These are phyloP conservation scores for Gonapodya sp. DNA, from an alignment of 192 early-diverging fungal species.

Conservation along the genomic window DNA sequence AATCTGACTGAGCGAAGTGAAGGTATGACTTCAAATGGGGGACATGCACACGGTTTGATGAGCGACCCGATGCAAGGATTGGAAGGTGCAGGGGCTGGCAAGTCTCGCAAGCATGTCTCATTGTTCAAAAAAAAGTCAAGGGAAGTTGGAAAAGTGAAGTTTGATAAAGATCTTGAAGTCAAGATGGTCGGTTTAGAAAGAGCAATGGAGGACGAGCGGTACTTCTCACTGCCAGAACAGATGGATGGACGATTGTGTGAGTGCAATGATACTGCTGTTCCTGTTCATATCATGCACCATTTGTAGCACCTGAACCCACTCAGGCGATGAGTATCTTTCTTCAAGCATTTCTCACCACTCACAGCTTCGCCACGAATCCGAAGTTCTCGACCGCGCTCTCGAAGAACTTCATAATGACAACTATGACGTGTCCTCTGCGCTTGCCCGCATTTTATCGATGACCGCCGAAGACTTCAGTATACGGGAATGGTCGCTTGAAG, in stretches of 20 bases:
- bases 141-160: background rate
- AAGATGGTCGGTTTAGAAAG: background rate
- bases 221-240: background rate
- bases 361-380: slow-evolving; percentile 15
- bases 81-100: background rate
- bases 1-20: background rate
- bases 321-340: background rate
- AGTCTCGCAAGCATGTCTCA: background rate
- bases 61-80: background rate
- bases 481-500: slow-evolving; percentile 42
- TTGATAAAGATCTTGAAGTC: background rate
- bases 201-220: background rate
- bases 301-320: too few species aligned
- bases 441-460: slow-evolving; percentile 34
- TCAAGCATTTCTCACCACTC: background rate
- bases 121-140: background rate
- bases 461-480: slow-evolving; percentile 38
- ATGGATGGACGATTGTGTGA: background rate
- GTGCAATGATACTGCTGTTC: background rate
- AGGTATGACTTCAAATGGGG: background rate
- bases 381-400: slow-evolving; percentile 56
- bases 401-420: slow-evolving; percentile 32
- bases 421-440: slow-evolving; percentile 48
- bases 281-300: background rate
- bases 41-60: background rate